These are phyloP conservation scores for Boletus subcaerulescens DNA, from an alignment of 768 basidiomycete genomes.

Conservation along the genomic window DNA sequence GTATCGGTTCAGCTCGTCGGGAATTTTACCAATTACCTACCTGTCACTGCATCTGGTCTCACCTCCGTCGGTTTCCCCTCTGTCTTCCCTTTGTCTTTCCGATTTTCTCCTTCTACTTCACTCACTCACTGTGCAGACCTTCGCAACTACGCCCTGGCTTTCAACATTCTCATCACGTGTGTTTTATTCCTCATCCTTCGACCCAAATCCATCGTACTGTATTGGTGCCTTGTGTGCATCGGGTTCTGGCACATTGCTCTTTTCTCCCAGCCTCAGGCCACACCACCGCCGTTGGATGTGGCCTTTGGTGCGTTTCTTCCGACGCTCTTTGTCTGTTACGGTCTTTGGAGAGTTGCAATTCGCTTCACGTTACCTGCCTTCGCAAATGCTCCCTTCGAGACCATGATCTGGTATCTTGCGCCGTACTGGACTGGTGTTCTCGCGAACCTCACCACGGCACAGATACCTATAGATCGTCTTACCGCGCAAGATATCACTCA, in stretches of 20 bases:
- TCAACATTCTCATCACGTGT: slow-evolving; percentile 68
- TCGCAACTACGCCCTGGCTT: slow-evolving; percentile 63
- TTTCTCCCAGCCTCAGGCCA: slow-evolving; percentile 68
- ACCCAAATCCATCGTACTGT: slow-evolving; percentile 63
- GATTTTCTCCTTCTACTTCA: slow-evolving; percentile 46
- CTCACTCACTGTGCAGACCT: slow-evolving; percentile 70
- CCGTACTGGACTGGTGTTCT: slow-evolving; percentile 80
- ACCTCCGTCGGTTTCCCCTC: slow-evolving; percentile 72
- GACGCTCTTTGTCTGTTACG: slow-evolving; percentile 71
- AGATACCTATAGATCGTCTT: slow-evolving; percentile 77
- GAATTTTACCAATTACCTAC: slow-evolving; percentile 68
- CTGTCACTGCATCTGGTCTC: slow-evolving; percentile 58
- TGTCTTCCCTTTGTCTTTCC: slow-evolving; percentile 69
- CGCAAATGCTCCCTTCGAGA: slow-evolving; percentile 64
- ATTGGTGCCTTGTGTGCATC: slow-evolving; percentile 77
- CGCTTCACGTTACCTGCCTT: slow-evolving; percentile 75
- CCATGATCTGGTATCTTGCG: slow-evolving; percentile 67
- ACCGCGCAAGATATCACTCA: slow-evolving; percentile 62
- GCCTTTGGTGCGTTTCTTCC: slow-evolving; percentile 80
- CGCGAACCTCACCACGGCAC: slow-evolving; percentile 65
- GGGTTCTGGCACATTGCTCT: slow-evolving; percentile 84
- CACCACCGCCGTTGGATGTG: slow-evolving; percentile 66
- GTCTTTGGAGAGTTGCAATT: slow-evolving; percentile 73
- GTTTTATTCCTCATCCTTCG: slow-evolving; percentile 70
- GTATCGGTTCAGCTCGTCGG: slow-evolving; percentile 65